Evolutionary conservation across 257 asterid genomes (phyloP), one percentile per base, ranked within the genome.

Genomic region (Solanum paucissectum): DNA sequence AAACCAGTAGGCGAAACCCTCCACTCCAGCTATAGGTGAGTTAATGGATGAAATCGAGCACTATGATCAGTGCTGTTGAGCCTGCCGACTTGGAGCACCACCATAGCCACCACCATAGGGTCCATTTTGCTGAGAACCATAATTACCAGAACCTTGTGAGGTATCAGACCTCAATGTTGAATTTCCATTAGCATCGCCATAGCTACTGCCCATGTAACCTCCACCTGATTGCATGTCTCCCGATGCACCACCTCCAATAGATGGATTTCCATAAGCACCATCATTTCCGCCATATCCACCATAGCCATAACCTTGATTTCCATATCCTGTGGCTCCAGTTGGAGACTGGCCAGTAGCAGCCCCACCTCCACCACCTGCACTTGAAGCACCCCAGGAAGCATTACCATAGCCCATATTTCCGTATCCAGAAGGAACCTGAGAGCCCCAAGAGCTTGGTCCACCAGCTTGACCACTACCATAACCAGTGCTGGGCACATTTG

Each of bases 271-370:
- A 87, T 95, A 95, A 72, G 87, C 87, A 55, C 96, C 96, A 84
- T 94, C 99, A 90, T 49, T 90, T 55, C 93, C 92, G 83, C 95
- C 92, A 68, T 94, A 93, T 34, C 96, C 98, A 84, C 98, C 94
- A 88, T 94, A 96, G 40, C 95, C 99, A 92, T 96, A 96, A 58
- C 93, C 94, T 87, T 94, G 99, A 87, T 87, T 94, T 42, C 98
- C 98, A 86, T 93, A 95, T 37, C 93, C 98, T 27, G 94, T 90
- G 60, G 94, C 89, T 7, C 95, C 98, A 86, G 91, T 88, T 29
- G 95, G 98, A 60, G 98, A 92, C 84, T 94, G 99, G 86, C 97
- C 96, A 21, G 29, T 2, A 74, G 52, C 91, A 36, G 88, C 77
- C 34, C 91, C 94, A 83, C 92, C 89, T 25, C 90, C 94, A 62